Evolutionary conservation across 352 stramenopile genomes (phyloP), one percentile per base, ranked within the genome.

Genomic region (Pythium vanterpoolii): DNA sequence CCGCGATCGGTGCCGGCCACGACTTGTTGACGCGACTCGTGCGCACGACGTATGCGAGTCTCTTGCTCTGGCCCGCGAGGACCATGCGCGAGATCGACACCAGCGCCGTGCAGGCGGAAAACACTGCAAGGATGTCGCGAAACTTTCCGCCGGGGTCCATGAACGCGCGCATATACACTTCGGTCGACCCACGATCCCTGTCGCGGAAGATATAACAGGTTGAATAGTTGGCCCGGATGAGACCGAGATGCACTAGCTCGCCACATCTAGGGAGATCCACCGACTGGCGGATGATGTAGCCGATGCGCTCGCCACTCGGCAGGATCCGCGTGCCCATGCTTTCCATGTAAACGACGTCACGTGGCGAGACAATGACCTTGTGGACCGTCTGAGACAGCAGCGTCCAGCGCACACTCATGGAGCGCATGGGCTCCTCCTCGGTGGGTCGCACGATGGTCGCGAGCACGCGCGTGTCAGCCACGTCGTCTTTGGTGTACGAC

Each of bases 171-270:
- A 64, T 57, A 23, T 52, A 64, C 34, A 64, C 34, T 23, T 64
- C 56, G 4, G 57, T 50, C 5, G 56, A 28, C 3, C 56, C 56
- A 21, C 34, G 18, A 28, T 47, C 56, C 66, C 14, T 60, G 38
- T 64, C 56, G 5, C 47, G 56, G 39, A 64, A 64, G 4, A 64
- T 30, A 30, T 44, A 64, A n/a, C 45, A 55, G 24, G 46, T 64
- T 5, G 72, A 86, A 48, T 83, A 72, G 14, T 77, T 74, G 10
- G 68, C 72, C 7, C 78, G 73, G 44, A 83, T 60, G 47, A 84
- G 68, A 26, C 57, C 60, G 36, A 64, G 40, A 5, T 56, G 18
- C 9, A 6, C 14, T 23, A 67, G 53, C 23, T 56, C 52, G 1
- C 18, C 40, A 31, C 60, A 67, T 5, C 46, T 52, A 2, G 51